Percentiles rank a stretch among this genome's conserved stretches.
These are phyloP conservation scores for Torulaspora maleeae DNA, from an alignment of 805 yeast genomes.

Conservation along the genomic window DNA sequence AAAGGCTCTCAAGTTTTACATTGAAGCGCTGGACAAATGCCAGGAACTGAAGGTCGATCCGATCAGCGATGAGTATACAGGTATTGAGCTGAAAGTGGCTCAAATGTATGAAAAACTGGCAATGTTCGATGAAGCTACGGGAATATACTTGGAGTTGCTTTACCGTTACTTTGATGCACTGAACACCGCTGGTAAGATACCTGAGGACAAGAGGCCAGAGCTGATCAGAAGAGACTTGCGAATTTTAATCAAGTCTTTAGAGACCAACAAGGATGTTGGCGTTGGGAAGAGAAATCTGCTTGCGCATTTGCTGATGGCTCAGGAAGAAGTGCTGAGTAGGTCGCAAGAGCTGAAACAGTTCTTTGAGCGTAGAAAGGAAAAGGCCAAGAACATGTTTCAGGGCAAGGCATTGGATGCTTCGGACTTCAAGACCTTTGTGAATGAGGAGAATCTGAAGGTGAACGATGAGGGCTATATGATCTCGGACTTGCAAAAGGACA, in stretches of 20 bases:
- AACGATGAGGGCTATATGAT: constrained; percentile 33
- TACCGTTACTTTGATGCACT: constrained; percentile 53
- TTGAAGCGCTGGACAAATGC: constrained; percentile 67
- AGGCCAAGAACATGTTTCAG: constrained; percentile 16
- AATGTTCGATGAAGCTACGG: constrained; percentile 58
- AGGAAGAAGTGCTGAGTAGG: constrained; percentile 52
- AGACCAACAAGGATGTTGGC: constrained; percentile 46
- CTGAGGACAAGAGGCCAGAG: constrained; percentile 44
- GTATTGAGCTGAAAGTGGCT: constrained; percentile 79
- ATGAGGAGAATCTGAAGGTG: constrained; percentile 27
- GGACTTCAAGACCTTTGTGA: constrained; percentile 30
- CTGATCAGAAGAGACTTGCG: constrained; percentile 66
- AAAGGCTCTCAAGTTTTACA: constrained; percentile 65
- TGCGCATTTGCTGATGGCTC: constrained; percentile 62
- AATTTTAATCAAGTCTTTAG: constrained; percentile 56
- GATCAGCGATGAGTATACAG: constrained; percentile 77
- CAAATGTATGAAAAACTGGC: constrained; percentile 77
- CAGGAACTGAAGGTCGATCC: constrained; percentile 49
- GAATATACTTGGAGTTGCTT: constrained; percentile 62
- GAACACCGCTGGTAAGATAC: constrained; percentile 37
- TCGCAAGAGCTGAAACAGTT: constrained; percentile 36
- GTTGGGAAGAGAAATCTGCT: constrained; percentile 53
- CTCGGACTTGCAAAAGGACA: constrained; percentile 37
- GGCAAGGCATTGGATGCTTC: constrained; percentile 16
- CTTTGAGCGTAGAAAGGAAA: constrained; percentile 33